Evolutionary conservation across 176 grass and related monocot genomes (phyloP).

Genomic region (Aegilops longissima): DNA sequence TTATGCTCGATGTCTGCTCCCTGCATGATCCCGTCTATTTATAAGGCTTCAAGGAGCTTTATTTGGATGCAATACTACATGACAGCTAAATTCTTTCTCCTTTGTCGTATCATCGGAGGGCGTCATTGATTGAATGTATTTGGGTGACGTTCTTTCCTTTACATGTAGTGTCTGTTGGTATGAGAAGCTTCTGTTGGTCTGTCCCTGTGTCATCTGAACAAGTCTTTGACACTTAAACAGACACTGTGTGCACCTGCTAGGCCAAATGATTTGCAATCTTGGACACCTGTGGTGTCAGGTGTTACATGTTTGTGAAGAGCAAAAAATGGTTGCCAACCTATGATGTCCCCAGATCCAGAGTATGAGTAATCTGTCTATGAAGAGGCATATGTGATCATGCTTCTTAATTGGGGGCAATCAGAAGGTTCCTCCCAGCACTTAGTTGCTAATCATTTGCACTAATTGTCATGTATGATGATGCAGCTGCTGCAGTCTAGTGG

Average conservation of each 20-base stretch:
- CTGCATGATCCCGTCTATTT: slow-evolving; percentile 6
- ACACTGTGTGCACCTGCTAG: neutral
- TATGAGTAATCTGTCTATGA: neutral
- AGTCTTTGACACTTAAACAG: slow-evolving; percentile 35
- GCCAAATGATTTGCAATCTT: slow-evolving; percentile 3
- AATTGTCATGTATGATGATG: no score
- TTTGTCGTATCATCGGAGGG: neutral
- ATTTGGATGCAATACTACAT: slow-evolving; percentile 17
- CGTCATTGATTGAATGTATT: neutral
- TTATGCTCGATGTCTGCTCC: slow-evolving; percentile 27
- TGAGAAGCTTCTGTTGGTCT: slow-evolving; percentile 34
- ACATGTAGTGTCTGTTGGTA: slow-evolving; percentile 39
- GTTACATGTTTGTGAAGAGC: neutral
- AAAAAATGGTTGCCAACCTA: slow-evolving; percentile 32
- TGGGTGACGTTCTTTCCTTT: neutral
- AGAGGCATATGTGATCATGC: neutral
- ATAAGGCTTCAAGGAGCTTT: slow-evolving; percentile 37
- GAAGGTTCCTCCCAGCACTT: no score
- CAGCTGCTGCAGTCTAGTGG: no score
- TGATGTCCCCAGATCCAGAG: slow-evolving; percentile 19
- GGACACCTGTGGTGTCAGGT: slow-evolving; percentile 19
- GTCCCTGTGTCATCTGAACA: slow-evolving; percentile 11
- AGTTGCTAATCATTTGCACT: no score
- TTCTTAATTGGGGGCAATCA: no score
- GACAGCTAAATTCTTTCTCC: slow-evolving; percentile 35